Evolutionary conservation across 2,329 filamentous ascomycete genomes (phyloP).

Genomic region (Aureobasidium subglaciale): DNA sequence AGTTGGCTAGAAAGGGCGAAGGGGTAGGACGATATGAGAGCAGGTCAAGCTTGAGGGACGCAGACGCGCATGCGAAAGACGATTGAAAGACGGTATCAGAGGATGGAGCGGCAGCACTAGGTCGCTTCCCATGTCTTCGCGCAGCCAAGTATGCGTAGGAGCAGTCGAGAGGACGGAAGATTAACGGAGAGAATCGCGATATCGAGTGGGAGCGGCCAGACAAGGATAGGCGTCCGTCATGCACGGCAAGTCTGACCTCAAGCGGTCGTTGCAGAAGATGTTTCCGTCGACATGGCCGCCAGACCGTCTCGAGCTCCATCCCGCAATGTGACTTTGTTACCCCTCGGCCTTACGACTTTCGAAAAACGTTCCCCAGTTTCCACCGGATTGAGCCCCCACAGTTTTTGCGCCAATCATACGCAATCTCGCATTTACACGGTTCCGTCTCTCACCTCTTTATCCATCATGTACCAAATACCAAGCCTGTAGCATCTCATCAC

Average conservation of each 20-base stretch:
- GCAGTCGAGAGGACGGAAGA: constrained; percentile 11
- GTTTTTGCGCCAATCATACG: constrained; percentile 13
- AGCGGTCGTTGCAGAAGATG: background rate
- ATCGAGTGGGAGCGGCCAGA: background rate
- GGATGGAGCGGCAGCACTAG: background rate
- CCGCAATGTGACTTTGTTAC: constrained; percentile 6
- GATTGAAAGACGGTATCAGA: background rate
- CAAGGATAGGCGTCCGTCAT: constrained; percentile 2
- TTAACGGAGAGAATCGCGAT: constrained; percentile 13
- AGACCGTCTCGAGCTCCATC: background rate
- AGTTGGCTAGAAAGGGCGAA: background rate
- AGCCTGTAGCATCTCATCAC: background rate
- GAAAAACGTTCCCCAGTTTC: constrained; percentile 5
- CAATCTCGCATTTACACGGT: constrained; percentile 10
- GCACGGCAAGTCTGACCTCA: background rate
- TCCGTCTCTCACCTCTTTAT: background rate
- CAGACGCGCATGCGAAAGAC: background rate
- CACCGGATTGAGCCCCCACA: background rate
- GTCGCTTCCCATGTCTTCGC: constrained; percentile 1
- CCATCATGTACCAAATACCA: background rate
- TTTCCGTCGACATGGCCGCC: background rate
- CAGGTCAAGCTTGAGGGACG: background rate
- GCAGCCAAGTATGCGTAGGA: background rate
- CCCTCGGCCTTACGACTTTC: background rate
- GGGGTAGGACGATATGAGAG: background rate